Base-by-base conservation (phyloP, 2,329 filamentous ascomycete genomes). In the Pestalotiopsis sp. region DNA sequence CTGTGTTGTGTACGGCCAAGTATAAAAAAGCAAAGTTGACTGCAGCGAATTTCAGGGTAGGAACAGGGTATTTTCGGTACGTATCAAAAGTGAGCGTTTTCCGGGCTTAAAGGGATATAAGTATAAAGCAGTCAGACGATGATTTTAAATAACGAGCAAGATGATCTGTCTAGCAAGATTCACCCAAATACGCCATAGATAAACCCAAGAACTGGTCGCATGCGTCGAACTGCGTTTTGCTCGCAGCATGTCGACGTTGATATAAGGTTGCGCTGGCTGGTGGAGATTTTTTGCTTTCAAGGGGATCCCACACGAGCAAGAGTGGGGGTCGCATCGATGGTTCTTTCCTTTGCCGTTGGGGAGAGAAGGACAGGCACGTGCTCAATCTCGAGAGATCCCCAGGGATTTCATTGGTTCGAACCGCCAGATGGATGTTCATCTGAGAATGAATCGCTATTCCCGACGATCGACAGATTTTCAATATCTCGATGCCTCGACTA, bases 201-300 rank as follows among this genome's bases (percentile, higher is more conserved):
- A 17, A 14, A 45, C 2, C 41, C 12, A 45, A 45, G 17, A 12
- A 17, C 17, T 45, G 41, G 41, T 45, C 41, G n/a, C 45, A 3
- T 52, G 45, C 45, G 20, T n/a, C 2, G 45, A 52, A 23, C 20
- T 52, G 45, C 45, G 9, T 52, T 11, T 52, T 3, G 31, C 2
- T 52, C 20, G 31, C 25, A 61, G 17, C 36, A 39, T 62, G 17
- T 62, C 31, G 59, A 36, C 59, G 59, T 62, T 62, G 36, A 38
- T 38, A 62, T 62, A 62, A 62, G 59, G 59, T 62, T 62, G 59
- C 59, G 31, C 20, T 62, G 36, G 20, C 17, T 39, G 59, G 59
- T 62, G 59, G 59, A 39, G 59, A 62, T 52, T n/a, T 9, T n/a
- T 7, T n/a, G 38, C 31, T 36, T 36, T 36, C 4, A 27, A 59